Evolutionary conservation across 768 basidiomycete species (phyloP), one percentile per base, ranked within the genome.

Genomic region (Gloeostereum incarnatum): DNA sequence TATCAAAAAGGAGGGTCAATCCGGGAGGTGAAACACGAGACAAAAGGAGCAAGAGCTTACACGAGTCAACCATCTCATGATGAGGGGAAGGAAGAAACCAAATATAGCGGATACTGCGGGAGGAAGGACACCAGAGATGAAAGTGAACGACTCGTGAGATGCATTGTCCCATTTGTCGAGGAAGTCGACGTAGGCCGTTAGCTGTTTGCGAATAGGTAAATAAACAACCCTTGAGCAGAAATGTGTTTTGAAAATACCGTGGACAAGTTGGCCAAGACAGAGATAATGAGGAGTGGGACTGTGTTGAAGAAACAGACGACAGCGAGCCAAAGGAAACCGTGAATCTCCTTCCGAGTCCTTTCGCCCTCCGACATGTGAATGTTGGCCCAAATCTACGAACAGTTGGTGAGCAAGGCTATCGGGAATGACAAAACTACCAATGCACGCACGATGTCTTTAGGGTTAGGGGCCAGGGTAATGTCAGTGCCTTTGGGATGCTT

Each of bases 281-380:
- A 93, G 45, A 98, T 91, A 45, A 88, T 65, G 53, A 93, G 75
- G 13, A 99, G 65, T 14, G 96, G 96, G 7, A 94, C 66, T 24
- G 92, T 97, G 66, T 99, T 93, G 66, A 98, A 76, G 65, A 91
- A 92, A 59, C 90, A 93, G 34, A 97, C 77, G 21, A 77, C 50
- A 16, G 70, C 63, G 38, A 99, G 72, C 58, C 83, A 72, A 25
- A 83, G 42, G 59, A 88, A 86, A n/a, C 96, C 94, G 18, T 84
- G 60, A 22, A 68, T 60, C 49, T 69, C 73, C 58, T 85, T 83
- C 26, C 79, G 71, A 18, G 73, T 59, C 17, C 88, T 54, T 46
- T 86, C 80, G 5, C 59, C 69, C 13, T 82, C 68, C 2, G 80
- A 73, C 52, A 75, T 77, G 51, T 78, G 81, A 65, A 98, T 71